Base-by-base conservation (phyloP, 2,329 filamentous ascomycete species). In the Curvularia lunata region DNA sequence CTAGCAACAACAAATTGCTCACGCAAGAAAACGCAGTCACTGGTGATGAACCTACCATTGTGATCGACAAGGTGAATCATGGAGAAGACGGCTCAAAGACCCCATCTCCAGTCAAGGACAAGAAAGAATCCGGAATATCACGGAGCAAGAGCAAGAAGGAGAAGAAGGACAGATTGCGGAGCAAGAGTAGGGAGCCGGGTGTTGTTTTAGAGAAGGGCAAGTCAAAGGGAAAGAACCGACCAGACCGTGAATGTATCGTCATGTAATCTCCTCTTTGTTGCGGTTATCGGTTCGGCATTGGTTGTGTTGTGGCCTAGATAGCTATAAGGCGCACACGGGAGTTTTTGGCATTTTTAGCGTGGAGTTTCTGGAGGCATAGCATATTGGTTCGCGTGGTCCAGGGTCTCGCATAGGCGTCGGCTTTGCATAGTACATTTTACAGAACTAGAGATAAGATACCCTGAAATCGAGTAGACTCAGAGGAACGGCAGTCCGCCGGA, bases 241-340 rank as follows among this genome's bases (percentile, higher is more conserved):
- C 79, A 25, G 79, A 81, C 50, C 64, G 79, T 34, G 79, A 82
- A 57, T 82, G 80, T 61, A 56, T 70, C 49, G 66, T 81, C 8
- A 81, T 81, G 80, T 82, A 66, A 72, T n/a, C 34, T 61, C 58
- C 23, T 62, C 18, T 59, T n/a, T 4, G 28, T 7, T 25, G 48
- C 52, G 23, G 30, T 46, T 47, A 16, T 49, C 54, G 13, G 30
- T 45, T 16, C 19, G 18, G 16, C 19, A 45, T 56, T 45, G 28
- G 27, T 50, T 48, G 48, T 56, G 53, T 56, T 54, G 27, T 47
- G 54, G 28, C 38, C 16, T 38, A 10, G 30, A 30, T 47, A 38
- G 30, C 42, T 52, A 4, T 34, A 40, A 42, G 53, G 7, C 50
- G 27, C 45, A 43, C 52, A 47, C 7, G 12, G 56, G 50, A 43